Evolutionary conservation across 1,284 basidiomycete species (phyloP), one percentile per base, ranked within the genome.

Genomic region (Cutaneotrichosporon mucoides): DNA sequence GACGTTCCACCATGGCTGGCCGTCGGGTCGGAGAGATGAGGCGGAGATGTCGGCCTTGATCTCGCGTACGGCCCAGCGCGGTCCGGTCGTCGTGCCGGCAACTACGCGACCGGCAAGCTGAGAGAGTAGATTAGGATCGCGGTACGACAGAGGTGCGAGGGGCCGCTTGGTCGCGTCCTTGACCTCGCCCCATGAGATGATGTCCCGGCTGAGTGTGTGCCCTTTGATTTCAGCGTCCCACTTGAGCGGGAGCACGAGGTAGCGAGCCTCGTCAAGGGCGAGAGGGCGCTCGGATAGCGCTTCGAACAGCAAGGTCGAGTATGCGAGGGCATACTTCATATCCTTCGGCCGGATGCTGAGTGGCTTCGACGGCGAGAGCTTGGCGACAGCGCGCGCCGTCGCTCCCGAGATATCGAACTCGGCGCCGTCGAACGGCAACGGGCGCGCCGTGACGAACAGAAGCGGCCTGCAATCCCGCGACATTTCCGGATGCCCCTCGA

Each of bases 181-280:
- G 8, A 74, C 56, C 44, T 73, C 70, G 16, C 65, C 63, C 73
- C 73, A 75, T n/a, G 61, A 63, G 38, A 75, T 59, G 49, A 66
- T 57, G 12, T 53, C 46, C 35, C 38, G 33, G 9, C 37, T 50
- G 40, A 52, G 24, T 34, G 38, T 8, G 12, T 3, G n/a, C n/a
- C n/a, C n/a, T n/a, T n/a, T n/a, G n/a, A n/a, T n/a, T 36, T 33
- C 8, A 12, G 15, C 4, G 5, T 8, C 13, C 37, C 6, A 11
- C 34, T 41, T 55, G 40, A 72, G 60, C 38, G 73, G 73, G 2
- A 69, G 59, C 1, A 75, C 10, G 15, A 72, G 48, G 66, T 67
- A 71, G 13, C 60, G 56, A 5, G 64, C 42, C 2, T 58, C 51
- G 1, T 50, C 40, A 35, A 67, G 41, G 11, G 66, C 38, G n/a